Conservation (phyloP, 2,329 filamentous ascomycete genomes). For the Shiraia bambusicola region DNA sequence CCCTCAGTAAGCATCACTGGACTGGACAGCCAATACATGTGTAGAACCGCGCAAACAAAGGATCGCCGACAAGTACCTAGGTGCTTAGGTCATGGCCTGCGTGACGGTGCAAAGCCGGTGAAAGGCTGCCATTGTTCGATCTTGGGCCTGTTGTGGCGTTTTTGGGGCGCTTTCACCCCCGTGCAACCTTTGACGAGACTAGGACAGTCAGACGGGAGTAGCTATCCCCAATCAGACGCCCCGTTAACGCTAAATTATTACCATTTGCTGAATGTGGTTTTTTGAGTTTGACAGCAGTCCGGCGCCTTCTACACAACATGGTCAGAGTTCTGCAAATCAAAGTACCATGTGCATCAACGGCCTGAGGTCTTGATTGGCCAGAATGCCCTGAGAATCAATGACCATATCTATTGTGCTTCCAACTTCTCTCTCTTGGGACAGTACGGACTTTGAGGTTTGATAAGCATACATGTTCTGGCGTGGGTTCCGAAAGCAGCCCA, state of each 20-base stretch:
- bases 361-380: background rate
- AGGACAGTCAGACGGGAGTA: constrained; percentile 1
- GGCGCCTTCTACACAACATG: constrained; percentile 1
- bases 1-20: constrained; percentile 11
- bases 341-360: background rate
- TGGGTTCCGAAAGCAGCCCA: background rate
- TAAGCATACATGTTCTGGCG: too few species aligned
- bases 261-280: constrained; percentile 7
- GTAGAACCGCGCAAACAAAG: constrained; percentile 8
- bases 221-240: constrained; percentile 2
- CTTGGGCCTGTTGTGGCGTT: constrained; percentile 18
- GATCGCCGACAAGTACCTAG: constrained; percentile 13
- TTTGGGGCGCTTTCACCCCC: constrained; percentile 12
- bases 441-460: too few species aligned
- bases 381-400: too few species aligned
- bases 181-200: constrained; percentile 21
- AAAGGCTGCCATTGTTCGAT: constrained; percentile 18
- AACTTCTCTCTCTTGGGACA: too few species aligned
- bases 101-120: constrained; percentile 17
- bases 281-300: constrained; percentile 20
- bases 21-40: constrained; percentile 5
- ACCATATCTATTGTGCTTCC: too few species aligned
- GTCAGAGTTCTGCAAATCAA: too few species aligned
- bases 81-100: constrained; percentile 9
- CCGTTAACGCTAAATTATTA: constrained; percentile 13